Evolutionary conservation across 305 asterid species (phyloP).

Genomic region (Fraxinus dipetala): DNA sequence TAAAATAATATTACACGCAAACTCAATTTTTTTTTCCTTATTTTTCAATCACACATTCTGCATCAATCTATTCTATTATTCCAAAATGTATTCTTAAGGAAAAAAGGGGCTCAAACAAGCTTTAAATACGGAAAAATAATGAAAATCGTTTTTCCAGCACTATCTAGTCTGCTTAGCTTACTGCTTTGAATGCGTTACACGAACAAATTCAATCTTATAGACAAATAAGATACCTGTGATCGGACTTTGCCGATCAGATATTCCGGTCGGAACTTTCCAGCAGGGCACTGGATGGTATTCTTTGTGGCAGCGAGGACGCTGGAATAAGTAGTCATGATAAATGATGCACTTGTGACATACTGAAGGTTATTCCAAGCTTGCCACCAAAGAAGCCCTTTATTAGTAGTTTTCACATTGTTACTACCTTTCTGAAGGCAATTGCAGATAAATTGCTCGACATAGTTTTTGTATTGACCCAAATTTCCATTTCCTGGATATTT

Average conservation of each 20-base stretch:
- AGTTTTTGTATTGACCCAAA: constrained; percentile 23
- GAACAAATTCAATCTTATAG: neutral
- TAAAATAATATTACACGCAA: too few species aligned
- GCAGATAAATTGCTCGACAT: constrained; percentile 53
- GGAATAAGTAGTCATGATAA: constrained; percentile 41
- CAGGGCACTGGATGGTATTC: constrained; percentile 30
- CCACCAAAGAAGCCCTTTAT: constrained; percentile 48
- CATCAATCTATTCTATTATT: too few species aligned
- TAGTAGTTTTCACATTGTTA: constrained; percentile 28
- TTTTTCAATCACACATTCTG: too few species aligned
- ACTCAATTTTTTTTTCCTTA: too few species aligned
- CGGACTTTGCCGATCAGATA: constrained; percentile 30
- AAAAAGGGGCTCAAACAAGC: too few species aligned
- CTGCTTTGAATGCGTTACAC: neutral
- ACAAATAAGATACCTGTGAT: constrained; percentile 41
- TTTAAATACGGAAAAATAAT: too few species aligned
- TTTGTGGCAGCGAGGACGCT: constrained; percentile 22
- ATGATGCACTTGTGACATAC: constrained; percentile 47
- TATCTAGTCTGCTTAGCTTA: too few species aligned
- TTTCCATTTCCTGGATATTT: constrained; percentile 15
- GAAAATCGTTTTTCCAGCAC: too few species aligned
- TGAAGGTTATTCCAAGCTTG: constrained; percentile 53
- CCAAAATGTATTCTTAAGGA: too few species aligned
- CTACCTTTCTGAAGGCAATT: constrained; percentile 45
- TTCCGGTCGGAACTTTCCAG: constrained; percentile 17